These are phyloP conservation scores for Venturia oleaginea DNA, from an alignment of 2,329 filamentous ascomycete species.

Conservation along the genomic window DNA sequence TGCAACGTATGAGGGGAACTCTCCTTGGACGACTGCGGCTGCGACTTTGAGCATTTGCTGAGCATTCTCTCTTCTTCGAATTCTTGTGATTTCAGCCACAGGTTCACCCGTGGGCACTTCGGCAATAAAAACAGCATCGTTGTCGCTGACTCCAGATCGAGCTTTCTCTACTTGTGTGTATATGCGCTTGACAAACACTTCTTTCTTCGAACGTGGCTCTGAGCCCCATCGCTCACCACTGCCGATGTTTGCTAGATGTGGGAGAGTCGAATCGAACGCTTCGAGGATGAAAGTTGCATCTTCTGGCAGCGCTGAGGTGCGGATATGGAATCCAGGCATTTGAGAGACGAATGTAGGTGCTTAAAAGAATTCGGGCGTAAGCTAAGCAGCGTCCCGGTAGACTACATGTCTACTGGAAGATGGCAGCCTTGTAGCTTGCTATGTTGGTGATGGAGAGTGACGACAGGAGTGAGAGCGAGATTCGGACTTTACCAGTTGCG, in stretches of 20 bases:
- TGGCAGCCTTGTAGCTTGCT: conserved; percentile 14
- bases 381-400: background rate
- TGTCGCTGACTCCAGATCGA: background rate
- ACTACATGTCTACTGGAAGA: conserved; percentile 17
- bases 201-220: background rate
- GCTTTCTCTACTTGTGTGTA: background rate
- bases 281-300: background rate
- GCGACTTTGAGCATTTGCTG: background rate
- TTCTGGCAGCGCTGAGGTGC: background rate
- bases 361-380: background rate
- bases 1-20: background rate
- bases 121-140: background rate
- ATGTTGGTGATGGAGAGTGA: conserved; percentile 16
- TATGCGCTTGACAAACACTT: background rate
- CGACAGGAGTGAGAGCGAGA: conserved; percentile 6
- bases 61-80: background rate
- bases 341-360: background rate
- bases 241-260: background rate
- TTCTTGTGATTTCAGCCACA: background rate
- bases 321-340: background rate
- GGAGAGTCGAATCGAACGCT: background rate
- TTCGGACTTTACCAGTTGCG: background rate
- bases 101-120: background rate
- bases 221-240: background rate
- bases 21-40: background rate